Evolutionary conservation across 345 rosid genomes (phyloP), one percentile per base, ranked within the genome.

Genomic region (Bretschneidera sinensis): DNA sequence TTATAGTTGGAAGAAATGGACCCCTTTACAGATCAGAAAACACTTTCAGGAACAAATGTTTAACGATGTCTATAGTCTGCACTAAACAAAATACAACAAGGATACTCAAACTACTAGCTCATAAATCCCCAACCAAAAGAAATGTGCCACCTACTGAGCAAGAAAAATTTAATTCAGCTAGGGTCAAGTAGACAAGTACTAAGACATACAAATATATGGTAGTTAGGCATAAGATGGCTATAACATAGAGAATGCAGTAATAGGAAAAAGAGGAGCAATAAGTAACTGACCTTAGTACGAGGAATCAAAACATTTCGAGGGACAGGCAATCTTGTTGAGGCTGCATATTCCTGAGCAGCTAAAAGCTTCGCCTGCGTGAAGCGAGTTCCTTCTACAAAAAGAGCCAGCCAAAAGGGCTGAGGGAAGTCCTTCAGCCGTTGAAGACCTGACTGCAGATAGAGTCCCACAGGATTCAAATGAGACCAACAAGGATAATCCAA

Each of bases 351-450:
- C 70, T 87, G 99, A 53, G 99, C 97, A 1, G 94, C 99, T 76
- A 83, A 73, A 73, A 94, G 96, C 73, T 94, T 94, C 51, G 87
- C 96, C 73, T 80, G 87, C 1, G 99, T 94, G 66, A 90, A 94
- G 57, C 97, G 95, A 69, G 97, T 94, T 68, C 99, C 99, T 77
- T 94, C 99, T 28, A 90, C 99, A 73, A 94, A 94, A 65, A 94
- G 88, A 24, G 99, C 99, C 81, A 94, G 49, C 99, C 99, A 94
- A 74, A 94, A 94, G 61, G 99, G 92, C 60, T 63, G 68, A 35
- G 99, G 99, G 70, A 80, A 90, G 72, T 90, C 97, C 51, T 68
- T 86, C 54, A 94, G 71, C 63, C 84, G 80, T 57, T 78, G 81
- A 73, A 87, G 84, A 70, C 97, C 99, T 74, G 83, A 78, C 99